phyloP scores from a whole-genome alignment of 129 eudicot genomes.

The carrot (Daucus carota) region DH1_v3.0 NC_030384.2:34803001-34803500 shows the following conservation, averaged over 20 bases:
- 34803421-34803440: conserved; percentile 82
- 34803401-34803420: conserved; percentile 89
- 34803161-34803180: no score
- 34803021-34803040: neutral
- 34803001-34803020: neutral
- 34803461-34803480: conserved; percentile 81
- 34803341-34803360: neutral
- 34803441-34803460: conserved; percentile 71
- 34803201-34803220: neutral
- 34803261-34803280: neutral
- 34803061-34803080: neutral
- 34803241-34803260: neutral
- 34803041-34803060: neutral
- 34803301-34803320: neutral
- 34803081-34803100: neutral
- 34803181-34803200: neutral
- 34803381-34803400: neutral
- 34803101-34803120: neutral
- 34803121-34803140: neutral
- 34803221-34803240: neutral
- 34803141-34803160: neutral
- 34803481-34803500: conserved; percentile 91
- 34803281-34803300: neutral
- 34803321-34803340: neutral
- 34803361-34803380: neutral